These are phyloP conservation scores for Craspedostauros australis DNA, from an alignment of 108 stramenopile genomes.

Conservation along the genomic window DNA sequence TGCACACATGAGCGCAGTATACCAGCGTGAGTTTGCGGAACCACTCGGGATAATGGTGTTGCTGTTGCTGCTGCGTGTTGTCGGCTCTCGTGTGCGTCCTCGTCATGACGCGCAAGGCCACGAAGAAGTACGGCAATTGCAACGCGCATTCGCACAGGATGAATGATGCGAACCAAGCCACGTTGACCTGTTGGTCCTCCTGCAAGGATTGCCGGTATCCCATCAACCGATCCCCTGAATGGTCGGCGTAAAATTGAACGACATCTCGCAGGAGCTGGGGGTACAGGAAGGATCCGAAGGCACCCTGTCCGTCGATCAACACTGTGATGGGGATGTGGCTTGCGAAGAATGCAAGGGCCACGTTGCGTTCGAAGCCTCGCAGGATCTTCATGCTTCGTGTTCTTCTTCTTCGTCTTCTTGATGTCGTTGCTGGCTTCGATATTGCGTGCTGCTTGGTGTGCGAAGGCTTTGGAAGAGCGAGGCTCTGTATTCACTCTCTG, in stretches of 20 bases:
- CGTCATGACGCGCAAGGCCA: constrained; percentile 42
- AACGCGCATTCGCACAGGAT: constrained; percentile 58
- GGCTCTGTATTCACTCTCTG: too few relatives aligned
- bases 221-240: constrained; percentile 69
- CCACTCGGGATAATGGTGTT: constrained; percentile 20
- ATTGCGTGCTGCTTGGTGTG: too few relatives aligned
- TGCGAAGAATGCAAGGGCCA: too few relatives aligned
- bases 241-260: constrained; percentile 50
- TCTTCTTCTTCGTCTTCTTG: too few relatives aligned
- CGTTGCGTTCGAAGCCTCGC: too few relatives aligned
- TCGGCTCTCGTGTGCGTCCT: background rate
- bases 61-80: background rate
- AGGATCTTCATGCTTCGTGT: too few relatives aligned
- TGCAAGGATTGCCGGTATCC: too few relatives aligned
- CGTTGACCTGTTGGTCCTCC: constrained; percentile 25
- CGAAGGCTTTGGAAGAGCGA: too few relatives aligned
- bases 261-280: constrained; percentile 49
- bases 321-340: constrained; percentile 85
- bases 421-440: too few relatives aligned
- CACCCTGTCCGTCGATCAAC: constrained; percentile 64
- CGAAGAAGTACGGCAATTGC: constrained; percentile 80
- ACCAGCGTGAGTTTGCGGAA: constrained; percentile 32
- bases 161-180: constrained; percentile 58
- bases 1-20: constrained; percentile 65
- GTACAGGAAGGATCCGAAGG: constrained; percentile 45